phyloP scores from a whole-genome alignment of 345 rosid species.

The Mallotus nudiflorus region DNA sequence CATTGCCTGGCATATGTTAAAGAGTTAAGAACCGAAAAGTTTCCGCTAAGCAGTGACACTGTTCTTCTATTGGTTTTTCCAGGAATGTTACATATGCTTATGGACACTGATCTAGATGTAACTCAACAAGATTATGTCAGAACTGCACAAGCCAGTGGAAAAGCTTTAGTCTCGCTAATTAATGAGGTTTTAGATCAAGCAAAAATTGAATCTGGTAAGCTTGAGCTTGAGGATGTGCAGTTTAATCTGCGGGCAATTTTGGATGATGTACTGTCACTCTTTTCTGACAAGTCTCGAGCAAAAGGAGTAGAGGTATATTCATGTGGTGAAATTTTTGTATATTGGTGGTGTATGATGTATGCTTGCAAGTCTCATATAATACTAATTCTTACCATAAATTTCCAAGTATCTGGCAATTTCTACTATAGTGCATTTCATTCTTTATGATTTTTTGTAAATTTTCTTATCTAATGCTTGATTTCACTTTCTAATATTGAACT shows the following conservation, averaged over 20 bases:
- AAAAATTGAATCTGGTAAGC: slow-evolving; percentile 91
- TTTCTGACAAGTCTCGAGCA: slow-evolving; percentile 80
- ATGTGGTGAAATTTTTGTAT: background rate
- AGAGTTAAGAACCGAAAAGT: background rate
- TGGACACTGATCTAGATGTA: slow-evolving; percentile 85
- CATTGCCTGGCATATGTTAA: background rate
- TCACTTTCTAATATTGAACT: slow-evolving; percentile 15
- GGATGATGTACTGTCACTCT: slow-evolving; percentile 94
- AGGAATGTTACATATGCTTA: slow-evolving; percentile 94
- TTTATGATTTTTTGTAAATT: background rate
- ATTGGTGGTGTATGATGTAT: no score
- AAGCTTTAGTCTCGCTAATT: slow-evolving; percentile 83
- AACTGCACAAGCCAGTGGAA: slow-evolving; percentile 94
- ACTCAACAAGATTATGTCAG: slow-evolving; percentile 89
- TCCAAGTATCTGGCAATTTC: background rate
- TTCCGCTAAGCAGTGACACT: slow-evolving; percentile 16
- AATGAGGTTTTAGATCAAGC: slow-evolving; percentile 97
- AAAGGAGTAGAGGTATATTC: slow-evolving; percentile 87
- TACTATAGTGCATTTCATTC: background rate
- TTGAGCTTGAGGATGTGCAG: slow-evolving; percentile 86
- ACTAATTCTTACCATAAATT: no score
- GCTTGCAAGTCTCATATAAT: background rate
- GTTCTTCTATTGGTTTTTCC: slow-evolving; percentile 16
- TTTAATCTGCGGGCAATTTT: slow-evolving; percentile 76
- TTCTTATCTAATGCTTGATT: background rate